phyloP scores from a whole-genome alignment of 2,329 filamentous ascomycete species.

The Paramyrothecium sp. region DNA sequence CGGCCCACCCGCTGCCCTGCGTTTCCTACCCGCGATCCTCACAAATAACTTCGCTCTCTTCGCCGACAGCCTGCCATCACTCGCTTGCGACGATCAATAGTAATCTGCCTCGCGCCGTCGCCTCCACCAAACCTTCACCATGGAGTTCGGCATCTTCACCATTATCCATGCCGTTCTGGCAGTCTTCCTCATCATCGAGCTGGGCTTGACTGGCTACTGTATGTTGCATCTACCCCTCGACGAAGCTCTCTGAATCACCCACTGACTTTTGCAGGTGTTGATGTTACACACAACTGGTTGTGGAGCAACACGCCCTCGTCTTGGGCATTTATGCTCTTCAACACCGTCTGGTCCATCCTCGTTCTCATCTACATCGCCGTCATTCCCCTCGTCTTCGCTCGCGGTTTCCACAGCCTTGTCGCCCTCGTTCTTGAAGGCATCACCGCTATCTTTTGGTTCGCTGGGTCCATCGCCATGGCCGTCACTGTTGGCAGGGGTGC shows the following conservation, averaged over 20 bases:
- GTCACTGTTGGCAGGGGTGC: conserved; percentile 58
- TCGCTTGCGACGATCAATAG: no score
- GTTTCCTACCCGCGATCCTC: no score
- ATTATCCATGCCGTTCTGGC: conserved; percentile 66
- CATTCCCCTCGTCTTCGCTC: conserved; percentile 60
- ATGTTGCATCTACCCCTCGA: neutral
- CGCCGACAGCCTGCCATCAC: no score
- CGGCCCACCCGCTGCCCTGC: no score
- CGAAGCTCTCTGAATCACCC: conserved; percentile 5
- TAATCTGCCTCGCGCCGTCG: no score
- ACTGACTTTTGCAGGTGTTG: conserved; percentile 19
- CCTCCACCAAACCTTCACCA: conserved; percentile 20
- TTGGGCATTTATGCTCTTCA: conserved; percentile 79
- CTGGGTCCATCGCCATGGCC: conserved; percentile 76
- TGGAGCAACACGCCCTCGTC: conserved; percentile 44
- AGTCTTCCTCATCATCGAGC: conserved; percentile 69
- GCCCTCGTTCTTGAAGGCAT: conserved; percentile 67
- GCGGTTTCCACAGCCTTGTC: conserved; percentile 60
- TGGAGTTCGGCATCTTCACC: conserved; percentile 55
- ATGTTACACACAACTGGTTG: conserved; percentile 29
- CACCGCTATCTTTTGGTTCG: conserved; percentile 88
- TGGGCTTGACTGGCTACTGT: conserved; percentile 51
- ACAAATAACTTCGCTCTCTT: no score
- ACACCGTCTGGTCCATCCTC: conserved; percentile 72
- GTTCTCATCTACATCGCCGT: conserved; percentile 69